Evolutionary conservation across 495 filamentous ascomycete species (phyloP), one percentile per base, ranked within the genome.

Genomic region (Hapsidospora chrysogenum): DNA sequence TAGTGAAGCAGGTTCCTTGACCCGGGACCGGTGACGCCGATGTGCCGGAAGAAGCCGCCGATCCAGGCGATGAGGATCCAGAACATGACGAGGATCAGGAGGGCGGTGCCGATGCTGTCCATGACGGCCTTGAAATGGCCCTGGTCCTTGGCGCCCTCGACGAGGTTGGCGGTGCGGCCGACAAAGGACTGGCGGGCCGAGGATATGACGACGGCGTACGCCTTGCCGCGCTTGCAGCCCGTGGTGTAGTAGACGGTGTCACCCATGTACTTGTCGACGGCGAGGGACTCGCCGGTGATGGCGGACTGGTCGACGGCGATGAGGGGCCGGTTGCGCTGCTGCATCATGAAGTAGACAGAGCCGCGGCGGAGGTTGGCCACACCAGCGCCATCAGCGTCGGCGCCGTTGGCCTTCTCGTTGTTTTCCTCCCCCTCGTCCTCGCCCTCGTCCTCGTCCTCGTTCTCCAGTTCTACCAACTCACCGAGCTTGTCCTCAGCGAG

Each of bases 41-140:
- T 80, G 47, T 78, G 81, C 36, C 83, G 80, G 62, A 87, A 92
- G 64, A 84, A 92, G 3, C 75, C 78, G 13, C 78, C 66, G 36
- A 92, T 60, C 85, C 84, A 93, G 54, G 89, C 79, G 31, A 83
- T 52, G 33, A 92, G 60, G 29, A 85, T 68, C 41, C 78, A 83
- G 42, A 85, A 54, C 42, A 85, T 70, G 48, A 93, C 85, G 30
- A 92, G 68, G 38, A 82, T 64, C 33, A 92, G 65, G 33, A 93
- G 68, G 42, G 77, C 63, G 43, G 83, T 92, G 51, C 83, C 79
- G 40, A 93, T 93, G 43, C 70, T 69, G 60, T 85, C 79, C 26
- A 92, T 65, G 4, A 92, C 80, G 48, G 81, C 73, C 44, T 82
- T 93, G 63, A 93, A 93, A 58, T 92, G 84, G 53, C 85, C 85